Evolutionary conservation across 345 rosid species (phyloP).

Genomic region (Boechera divaricarpa): DNA sequence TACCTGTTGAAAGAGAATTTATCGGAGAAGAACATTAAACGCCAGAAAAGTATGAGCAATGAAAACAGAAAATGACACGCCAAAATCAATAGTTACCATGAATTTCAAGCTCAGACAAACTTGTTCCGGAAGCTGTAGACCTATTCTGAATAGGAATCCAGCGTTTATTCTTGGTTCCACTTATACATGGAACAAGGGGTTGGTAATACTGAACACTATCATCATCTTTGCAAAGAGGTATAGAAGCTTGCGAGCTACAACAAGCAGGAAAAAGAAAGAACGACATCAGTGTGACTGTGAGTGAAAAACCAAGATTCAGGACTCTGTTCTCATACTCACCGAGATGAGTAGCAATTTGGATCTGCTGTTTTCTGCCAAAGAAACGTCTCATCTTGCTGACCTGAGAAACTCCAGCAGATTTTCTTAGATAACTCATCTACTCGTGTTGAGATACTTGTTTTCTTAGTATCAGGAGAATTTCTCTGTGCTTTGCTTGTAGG

Average conservation of each 20-base stretch:
- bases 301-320: neutral
- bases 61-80: neutral
- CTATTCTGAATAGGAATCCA: conserved; percentile 93
- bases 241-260: conserved; percentile 55
- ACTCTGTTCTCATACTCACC: conserved; percentile 53
- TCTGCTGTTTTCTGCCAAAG: conserved; percentile 95
- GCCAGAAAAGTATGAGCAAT: neutral
- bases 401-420: conserved; percentile 85
- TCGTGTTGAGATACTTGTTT: conserved; percentile 57
- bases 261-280: conserved; percentile 25
- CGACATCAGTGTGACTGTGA: conserved; percentile 7
- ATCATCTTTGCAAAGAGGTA: conserved; percentile 77
- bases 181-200: conserved; percentile 79
- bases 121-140: conserved; percentile 62
- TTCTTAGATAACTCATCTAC: conserved; percentile 70
- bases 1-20: conserved; percentile 51
- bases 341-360: conserved; percentile 63
- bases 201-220: conserved; percentile 74
- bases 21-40: neutral
- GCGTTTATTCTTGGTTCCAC: conserved; percentile 75
- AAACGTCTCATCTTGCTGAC: conserved; percentile 96
- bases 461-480: conserved; percentile 54
- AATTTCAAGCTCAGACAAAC: conserved; percentile 66
- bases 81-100: conserved; percentile 65
- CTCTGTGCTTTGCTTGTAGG: conserved; percentile 69